Base-by-base conservation (phyloP, 257 asterid genomes). In the Salvia splendens region DNA sequence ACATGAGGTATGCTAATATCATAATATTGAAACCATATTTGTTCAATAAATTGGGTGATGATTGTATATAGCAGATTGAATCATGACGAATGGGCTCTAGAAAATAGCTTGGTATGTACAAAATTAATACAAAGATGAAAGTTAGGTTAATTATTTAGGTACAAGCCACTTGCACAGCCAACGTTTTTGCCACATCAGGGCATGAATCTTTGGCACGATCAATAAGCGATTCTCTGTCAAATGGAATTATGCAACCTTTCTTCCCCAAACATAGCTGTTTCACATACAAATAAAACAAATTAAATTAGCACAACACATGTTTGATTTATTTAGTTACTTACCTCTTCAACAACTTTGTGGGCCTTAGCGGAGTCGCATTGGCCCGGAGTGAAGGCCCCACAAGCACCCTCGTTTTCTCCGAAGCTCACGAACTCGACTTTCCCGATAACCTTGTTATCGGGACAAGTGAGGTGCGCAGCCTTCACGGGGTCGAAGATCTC, bases 161-260 rank as follows among this genome's bases (percentile, higher is more conserved):
- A 61, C 99, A 94, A 15, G 76, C 87, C 10, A 80, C 87, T 71
- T 94, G 99, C 56, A 89, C 63, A 0, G 91, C 93, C 53, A 94
- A 63, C n/a, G 91, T 79, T 49, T 85, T 88, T 1, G 73, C 65
- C 20, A 78, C 57, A 11, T 84, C 70, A 6, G 95, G 95, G 78
- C 99, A 91, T 9, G 79, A 43, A 66, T 87, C 95, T 3, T 74
- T 77, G 38, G 35, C 73, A 1, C 30, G 73, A 3, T 72, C 92
- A 5, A 76, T 61, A 33, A 94, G 83, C 8, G 49, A 6, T 4
- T 68, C 71, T 59, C 84, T 81, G 1, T 85, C 83, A 35, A 88
- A 78, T 11, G 92, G 95, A 38, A 94, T 76, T 8, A 77, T 32
- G 75, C 99, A 94, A n/a, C 61, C 71, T 12, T 70, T 67, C 76